Conservation (phyloP, 768 basidiomycete species). For the Gelatoporia subvermispora region DNA sequence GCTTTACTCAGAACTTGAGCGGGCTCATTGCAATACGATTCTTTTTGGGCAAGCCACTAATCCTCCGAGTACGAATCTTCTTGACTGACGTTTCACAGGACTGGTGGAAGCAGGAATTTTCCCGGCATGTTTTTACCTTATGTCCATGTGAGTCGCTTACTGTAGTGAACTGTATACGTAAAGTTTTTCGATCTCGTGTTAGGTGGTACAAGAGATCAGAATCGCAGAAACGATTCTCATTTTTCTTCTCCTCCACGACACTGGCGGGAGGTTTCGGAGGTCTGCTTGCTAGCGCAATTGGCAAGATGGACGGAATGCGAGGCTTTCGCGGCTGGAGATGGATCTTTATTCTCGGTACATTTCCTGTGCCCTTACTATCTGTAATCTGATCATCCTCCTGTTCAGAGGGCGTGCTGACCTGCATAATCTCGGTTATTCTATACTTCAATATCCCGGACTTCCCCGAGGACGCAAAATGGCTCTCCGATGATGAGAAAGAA, state of each 20-base stretch:
- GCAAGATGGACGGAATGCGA: conserved; percentile 28
- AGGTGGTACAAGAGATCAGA: conserved; percentile 35
- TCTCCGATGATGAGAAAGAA: conserved; percentile 23
- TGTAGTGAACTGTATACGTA: background rate
- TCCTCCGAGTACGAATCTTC: background rate
- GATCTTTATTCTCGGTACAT: conserved; percentile 28
- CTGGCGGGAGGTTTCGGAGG: conserved; percentile 35
- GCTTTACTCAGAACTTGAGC: conserved; percentile 25
- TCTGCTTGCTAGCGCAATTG: conserved; percentile 27
- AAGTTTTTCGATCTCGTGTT: background rate
- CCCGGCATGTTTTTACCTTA: conserved; percentile 18
- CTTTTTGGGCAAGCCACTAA: conserved; percentile 25
- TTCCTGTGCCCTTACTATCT: background rate
- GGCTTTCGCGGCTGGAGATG: conserved; percentile 28
- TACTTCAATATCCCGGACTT: conserved; percentile 32
- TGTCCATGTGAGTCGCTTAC: conserved; percentile 1
- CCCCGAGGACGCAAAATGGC: conserved; percentile 29
- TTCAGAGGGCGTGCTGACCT: conserved; percentile 33
- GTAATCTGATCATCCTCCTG: background rate
- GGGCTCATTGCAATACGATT: conserved; percentile 36
- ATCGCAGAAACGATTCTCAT: conserved; percentile 28
- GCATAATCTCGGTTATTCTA: conserved; percentile 25
- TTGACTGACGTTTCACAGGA: conserved; percentile 4
- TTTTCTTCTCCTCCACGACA: conserved; percentile 37
- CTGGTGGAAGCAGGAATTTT: conserved; percentile 26